These are phyloP conservation scores for Trichosanthes truncata DNA, from an alignment of 306 rosid genomes.

Conservation along the genomic window DNA sequence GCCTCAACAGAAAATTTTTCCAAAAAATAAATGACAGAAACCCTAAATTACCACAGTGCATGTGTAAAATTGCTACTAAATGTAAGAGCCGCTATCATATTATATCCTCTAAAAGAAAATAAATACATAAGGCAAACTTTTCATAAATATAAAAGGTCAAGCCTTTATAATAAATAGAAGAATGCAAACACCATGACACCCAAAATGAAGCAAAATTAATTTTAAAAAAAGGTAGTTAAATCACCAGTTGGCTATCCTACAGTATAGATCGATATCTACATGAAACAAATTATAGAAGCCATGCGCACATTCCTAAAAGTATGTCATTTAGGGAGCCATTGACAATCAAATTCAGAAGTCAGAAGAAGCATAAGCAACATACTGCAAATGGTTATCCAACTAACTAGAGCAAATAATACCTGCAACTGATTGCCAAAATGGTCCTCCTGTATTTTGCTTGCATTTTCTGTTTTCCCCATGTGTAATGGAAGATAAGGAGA, in stretches of 20 bases:
- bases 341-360: background rate
- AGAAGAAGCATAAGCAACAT: background rate
- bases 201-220: background rate
- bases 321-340: background rate
- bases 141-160: background rate
- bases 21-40: background rate
- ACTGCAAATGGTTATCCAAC: background rate
- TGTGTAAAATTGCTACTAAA: background rate
- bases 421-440: conserved; percentile 87
- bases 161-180: background rate
- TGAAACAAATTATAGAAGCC: background rate
- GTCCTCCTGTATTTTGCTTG: conserved; percentile 44
- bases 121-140: background rate
- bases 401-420: conserved; percentile 31
- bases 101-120: background rate
- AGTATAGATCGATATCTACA: background rate
- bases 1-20: background rate
- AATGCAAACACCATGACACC: background rate
- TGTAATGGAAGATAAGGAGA: conserved; percentile 82
- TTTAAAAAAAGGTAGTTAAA: background rate
- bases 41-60: background rate
- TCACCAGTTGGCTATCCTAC: background rate
- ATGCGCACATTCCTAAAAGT: background rate
- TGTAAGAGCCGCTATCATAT: background rate
- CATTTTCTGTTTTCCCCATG: conserved; percentile 84